Conservation (phyloP, 352 stramenopile species). For the Plasmopara halstedii region DNA sequence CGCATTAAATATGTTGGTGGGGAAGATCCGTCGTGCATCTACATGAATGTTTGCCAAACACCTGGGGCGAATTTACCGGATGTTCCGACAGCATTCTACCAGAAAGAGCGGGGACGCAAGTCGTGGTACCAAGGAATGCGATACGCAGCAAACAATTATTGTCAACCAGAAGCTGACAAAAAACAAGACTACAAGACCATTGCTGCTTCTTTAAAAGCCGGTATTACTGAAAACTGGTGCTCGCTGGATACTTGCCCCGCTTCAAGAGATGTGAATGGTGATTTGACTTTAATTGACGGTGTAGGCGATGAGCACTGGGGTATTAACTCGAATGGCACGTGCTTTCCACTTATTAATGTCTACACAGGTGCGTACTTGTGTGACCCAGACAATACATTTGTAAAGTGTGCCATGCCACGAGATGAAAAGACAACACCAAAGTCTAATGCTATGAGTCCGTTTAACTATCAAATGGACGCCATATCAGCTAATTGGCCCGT, state of each 20-base stretch:
- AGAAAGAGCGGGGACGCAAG: constrained; percentile 30
- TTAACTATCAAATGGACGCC: constrained; percentile 20
- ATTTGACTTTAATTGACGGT: constrained; percentile 36
- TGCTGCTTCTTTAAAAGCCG: constrained; percentile 26
- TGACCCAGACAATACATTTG: constrained; percentile 36
- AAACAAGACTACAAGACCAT: constrained; percentile 37
- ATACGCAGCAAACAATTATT: constrained; percentile 51
- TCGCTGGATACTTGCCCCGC: constrained; percentile 27
- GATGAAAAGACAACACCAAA: constrained; percentile 21
- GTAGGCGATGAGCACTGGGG: constrained; percentile 27
- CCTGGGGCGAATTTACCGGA: constrained; percentile 32
- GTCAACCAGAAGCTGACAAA: constrained; percentile 10
- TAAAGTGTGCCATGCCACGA: constrained; percentile 34
- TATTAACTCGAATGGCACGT: constrained; percentile 44
- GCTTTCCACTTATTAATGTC: constrained; percentile 35
- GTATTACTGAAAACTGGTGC: constrained; percentile 41
- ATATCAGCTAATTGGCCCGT: constrained; percentile 73
- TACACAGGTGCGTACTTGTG: constrained; percentile 42
- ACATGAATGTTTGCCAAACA: constrained; percentile 29
- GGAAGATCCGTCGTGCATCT: constrained; percentile 26
- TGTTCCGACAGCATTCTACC: constrained; percentile 33
- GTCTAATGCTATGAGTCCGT: constrained; percentile 37
- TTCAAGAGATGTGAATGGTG: constrained; percentile 34
- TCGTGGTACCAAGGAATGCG: constrained; percentile 53
- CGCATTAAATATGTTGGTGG: constrained; percentile 26